Base-by-base conservation (phyloP, 805 yeast genomes). In the Myxozyma nipponensis region DNA sequence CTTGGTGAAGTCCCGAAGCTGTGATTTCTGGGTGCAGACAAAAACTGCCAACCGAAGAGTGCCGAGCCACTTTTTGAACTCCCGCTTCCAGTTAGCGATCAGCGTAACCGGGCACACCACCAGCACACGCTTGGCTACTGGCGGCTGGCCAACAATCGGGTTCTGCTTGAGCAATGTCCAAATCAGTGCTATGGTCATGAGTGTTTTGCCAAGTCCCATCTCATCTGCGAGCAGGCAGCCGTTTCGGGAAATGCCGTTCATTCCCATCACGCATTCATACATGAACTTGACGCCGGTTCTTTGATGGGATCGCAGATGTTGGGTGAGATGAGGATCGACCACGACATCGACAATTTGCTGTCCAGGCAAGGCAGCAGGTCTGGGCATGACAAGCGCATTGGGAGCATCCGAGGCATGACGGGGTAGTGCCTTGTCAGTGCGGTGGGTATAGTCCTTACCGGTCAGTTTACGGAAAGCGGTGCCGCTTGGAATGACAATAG, bases 191-290 rank as follows among this genome's bases (percentile, higher is more conserved):
- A 93, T 91, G 0, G 96, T 80, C 78, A 83, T 90, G 38, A 93
- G 68, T 0, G 98, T 90, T 62, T 86, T 86, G 1, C 96, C 96
- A 17, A 93, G 71, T 0, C 98, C 98, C 98, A 93, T 93, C 61
- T 91, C 98, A 67, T 93, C 98, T 0, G 98, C 98, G 39, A 93
- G 67, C 3, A 93, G 69, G 1, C 91, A 90, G 0, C 98, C 98
- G 39, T 68, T 59, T 0, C 78, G 77, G 1, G 71, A 70, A 19
- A 68, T 68, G 3, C 74, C 75, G 23, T 77, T 69, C 45, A 77
- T 68, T 0, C 95, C 95, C 83, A 84, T 78, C 1, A 90, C 77
- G 59, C 96, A 86, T 49, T 85, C 84, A 63, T 87, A 87, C 59
- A 93, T 69, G 62, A 93, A 93, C 46, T 69, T 65, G 0, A 91